Percentiles rank a stretch among this genome's conserved stretches.
Conservation (phyloP, 108 stramenopile genomes). For the Cyclotella choctawhatcheeana region DNA sequence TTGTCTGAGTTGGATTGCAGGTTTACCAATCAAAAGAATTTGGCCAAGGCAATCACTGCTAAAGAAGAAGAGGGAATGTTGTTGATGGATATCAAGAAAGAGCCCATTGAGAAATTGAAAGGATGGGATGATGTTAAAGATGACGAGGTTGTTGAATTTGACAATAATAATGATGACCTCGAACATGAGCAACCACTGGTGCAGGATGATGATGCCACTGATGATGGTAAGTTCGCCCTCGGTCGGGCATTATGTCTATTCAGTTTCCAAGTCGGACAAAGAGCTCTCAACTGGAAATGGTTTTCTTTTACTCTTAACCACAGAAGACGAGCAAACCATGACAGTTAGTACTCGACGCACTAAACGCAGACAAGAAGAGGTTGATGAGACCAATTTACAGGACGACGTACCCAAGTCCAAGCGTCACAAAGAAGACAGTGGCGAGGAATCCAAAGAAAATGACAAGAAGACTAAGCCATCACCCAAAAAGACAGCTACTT, state of each 20-base stretch:
- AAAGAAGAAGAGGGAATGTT: constrained; percentile 38
- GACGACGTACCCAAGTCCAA: not conserved
- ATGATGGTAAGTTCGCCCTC: constrained; percentile 1
- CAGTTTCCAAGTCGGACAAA: no score
- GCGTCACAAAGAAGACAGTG: not conserved
- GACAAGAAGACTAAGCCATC: not conserved
- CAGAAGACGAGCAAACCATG: not conserved
- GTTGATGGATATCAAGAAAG: constrained; percentile 37
- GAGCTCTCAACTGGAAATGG: no score
- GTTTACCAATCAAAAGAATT: constrained; percentile 50
- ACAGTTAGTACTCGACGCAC: not conserved
- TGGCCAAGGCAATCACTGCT: constrained; percentile 52
- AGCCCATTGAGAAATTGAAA: constrained; percentile 30
- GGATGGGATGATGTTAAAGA: constrained; percentile 24
- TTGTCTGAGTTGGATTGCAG: not conserved
- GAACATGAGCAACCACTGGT: not conserved
- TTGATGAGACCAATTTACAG: not conserved
- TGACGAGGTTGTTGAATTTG: not conserved
- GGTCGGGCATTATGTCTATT: not conserved
- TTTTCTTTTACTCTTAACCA: not conserved
- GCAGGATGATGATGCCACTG: constrained; percentile 15
- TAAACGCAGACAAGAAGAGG: not conserved
- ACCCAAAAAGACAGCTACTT: not conserved
- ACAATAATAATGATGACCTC: constrained; percentile 1
- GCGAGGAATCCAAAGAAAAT: not conserved